These are phyloP conservation scores for Pilaira anomala DNA, from an alignment of 192 early-diverging fungal species.

Conservation along the genomic window DNA sequence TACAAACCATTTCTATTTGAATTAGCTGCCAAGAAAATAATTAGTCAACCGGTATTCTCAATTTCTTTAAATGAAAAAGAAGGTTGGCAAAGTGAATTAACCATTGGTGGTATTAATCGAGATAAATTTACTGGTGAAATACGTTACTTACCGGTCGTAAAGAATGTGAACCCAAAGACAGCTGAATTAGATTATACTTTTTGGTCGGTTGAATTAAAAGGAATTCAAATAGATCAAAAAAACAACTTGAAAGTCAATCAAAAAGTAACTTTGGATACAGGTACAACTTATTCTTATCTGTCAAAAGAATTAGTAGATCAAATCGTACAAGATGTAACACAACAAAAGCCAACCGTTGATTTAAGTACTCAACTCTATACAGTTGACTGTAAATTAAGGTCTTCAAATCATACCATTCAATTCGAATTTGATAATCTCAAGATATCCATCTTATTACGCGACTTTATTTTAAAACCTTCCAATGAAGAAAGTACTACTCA, in stretches of 20 bases:
- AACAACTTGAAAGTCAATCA: background rate
- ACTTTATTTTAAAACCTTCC: background rate
- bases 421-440: background rate
- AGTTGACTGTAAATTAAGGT: background rate
- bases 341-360: background rate
- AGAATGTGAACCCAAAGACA: background rate
- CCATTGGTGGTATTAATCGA: conserved; percentile 49
- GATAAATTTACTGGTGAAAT: conserved; percentile 47
- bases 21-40: background rate
- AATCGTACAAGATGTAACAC: background rate
- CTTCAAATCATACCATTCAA: background rate
- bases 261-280: background rate
- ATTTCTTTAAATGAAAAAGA: conserved; percentile 22
- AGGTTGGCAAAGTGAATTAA: conserved; percentile 42
- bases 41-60: background rate
- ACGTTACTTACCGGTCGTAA: conserved; percentile 40
- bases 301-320: background rate
- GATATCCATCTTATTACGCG: background rate
- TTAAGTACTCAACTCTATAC: background rate
- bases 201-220: background rate
- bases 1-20: conserved; percentile 8
- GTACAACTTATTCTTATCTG: background rate
- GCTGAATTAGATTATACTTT: background rate
- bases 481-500: background rate
- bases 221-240: background rate